A percentile compares a stretch with the other conserved stretches of the same genome.
These are phyloP conservation scores for Beauveria sp. DNA, from an alignment of 2,329 filamentous ascomycete genomes.

Conservation along the genomic window DNA sequence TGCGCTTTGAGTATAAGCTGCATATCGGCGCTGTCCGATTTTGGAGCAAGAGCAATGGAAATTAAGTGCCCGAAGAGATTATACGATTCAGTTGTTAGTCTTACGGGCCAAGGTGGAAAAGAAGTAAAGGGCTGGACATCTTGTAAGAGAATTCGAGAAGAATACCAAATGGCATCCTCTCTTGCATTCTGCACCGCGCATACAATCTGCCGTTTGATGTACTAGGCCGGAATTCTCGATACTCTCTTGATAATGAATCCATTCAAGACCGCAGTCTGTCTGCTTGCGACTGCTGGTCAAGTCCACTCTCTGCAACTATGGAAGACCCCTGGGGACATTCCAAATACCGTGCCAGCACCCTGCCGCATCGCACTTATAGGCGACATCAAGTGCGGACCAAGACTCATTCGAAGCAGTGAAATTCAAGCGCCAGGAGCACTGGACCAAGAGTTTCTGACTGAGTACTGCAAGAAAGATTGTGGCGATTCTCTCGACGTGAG, in stretches of 20 bases:
- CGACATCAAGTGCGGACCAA: neutral
- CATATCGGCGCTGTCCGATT: neutral
- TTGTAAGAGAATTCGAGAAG: neutral
- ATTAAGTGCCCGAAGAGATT: neutral
- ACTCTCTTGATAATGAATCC: neutral
- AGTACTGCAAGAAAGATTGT: neutral
- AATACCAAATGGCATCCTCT: neutral
- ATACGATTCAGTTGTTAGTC: neutral
- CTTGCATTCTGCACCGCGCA: neutral
- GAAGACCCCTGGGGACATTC: neutral
- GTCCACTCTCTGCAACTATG: neutral
- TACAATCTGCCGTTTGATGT: no score
- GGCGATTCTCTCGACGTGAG: neutral
- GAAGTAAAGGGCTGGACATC: neutral
- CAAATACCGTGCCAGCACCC: neutral
- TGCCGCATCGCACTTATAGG: neutral
- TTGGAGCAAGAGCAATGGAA: neutral
- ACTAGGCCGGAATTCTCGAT: neutral
- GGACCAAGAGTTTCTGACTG: neutral
- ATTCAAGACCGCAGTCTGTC: neutral
- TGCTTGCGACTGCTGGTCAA: neutral
- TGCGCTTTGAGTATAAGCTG: neutral
- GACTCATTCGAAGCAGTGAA: neutral
- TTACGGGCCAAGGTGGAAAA: neutral
- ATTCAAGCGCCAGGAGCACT: neutral